Conservation (phyloP, 2,329 filamentous ascomycete species). For the Aspergillus pseudoglaucus region DNA sequence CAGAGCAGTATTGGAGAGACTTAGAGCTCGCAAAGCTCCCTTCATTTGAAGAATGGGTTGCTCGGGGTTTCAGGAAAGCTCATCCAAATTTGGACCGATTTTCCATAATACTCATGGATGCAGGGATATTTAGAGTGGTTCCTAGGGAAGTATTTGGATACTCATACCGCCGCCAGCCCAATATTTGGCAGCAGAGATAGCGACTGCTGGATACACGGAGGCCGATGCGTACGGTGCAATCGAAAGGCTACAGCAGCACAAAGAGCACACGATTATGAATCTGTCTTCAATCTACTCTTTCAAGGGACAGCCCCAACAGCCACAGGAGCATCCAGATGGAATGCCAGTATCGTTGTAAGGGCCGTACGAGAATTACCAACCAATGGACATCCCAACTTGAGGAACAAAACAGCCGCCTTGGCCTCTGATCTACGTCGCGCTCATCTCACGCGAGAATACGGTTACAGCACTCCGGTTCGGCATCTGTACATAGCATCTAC, state of each 20-base stretch:
- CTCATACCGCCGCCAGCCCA: neutral
- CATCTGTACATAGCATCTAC: neutral
- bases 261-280: too few species aligned
- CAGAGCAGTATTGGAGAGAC: neutral
- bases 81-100: neutral
- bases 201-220: neutral
- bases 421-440: too few species aligned
- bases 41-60: neutral
- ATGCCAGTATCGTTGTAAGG: too few species aligned
- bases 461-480: neutral
- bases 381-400: too few species aligned
- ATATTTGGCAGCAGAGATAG: neutral
- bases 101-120: neutral
- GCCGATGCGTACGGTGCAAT: neutral
- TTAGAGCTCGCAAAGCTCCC: neutral
- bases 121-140: neutral
- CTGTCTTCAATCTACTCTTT: too few species aligned
- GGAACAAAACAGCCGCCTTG: too few species aligned
- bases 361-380: too few species aligned
- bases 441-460: neutral
- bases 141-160: neutral
- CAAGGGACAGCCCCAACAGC: too few species aligned
- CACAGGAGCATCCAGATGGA: too few species aligned
- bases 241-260: neutral
- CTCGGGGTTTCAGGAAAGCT: neutral